phyloP scores from a whole-genome alignment of 2,329 filamentous ascomycete species.

The Mycocentrospora acerina region DNA sequence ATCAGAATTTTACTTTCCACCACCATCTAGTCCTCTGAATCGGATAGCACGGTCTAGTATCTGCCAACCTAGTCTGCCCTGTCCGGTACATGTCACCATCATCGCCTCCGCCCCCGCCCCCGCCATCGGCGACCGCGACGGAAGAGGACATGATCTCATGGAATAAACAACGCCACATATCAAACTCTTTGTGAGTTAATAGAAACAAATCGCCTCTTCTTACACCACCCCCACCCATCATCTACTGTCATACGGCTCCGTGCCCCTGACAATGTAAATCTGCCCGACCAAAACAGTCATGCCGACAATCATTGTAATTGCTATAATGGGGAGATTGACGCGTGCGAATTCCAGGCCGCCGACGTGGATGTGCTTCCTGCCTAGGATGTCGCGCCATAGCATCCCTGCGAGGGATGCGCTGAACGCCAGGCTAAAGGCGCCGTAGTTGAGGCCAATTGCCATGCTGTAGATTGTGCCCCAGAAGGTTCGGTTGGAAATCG shows the following conservation, averaged over 20 bases:
- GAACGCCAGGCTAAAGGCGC: conserved; percentile 72
- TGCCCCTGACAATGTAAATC: conserved; percentile 60
- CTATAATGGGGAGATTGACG: conserved; percentile 70
- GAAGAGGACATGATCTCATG: no score
- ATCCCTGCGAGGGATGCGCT: conserved; percentile 71
- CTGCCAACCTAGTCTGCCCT: no score
- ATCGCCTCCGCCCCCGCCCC: no score
- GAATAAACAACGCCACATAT: no score
- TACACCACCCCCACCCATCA: no score
- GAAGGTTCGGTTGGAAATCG: conserved; percentile 66
- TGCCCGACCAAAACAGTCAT: conserved; percentile 63
- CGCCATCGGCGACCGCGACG: no score
- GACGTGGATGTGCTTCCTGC: conserved; percentile 67
- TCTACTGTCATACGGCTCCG: conserved; percentile 34
- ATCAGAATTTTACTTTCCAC: no score
- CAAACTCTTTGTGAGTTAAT: no score
- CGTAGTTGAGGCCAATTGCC: conserved; percentile 74
- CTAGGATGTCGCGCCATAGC: conserved; percentile 71
- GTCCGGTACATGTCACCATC: no score
- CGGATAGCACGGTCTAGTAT: no score
- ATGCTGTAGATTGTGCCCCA: conserved; percentile 75
- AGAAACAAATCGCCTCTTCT: no score
- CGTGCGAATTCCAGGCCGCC: conserved; percentile 65
- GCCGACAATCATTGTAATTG: conserved; percentile 66
- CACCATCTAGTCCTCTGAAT: no score